A percentile compares a stretch with the other conserved stretches of the same genome.
These are phyloP conservation scores for Umbelopsis sp. DNA, from an alignment of 371 early-diverging fungal genomes.

Conservation along the genomic window DNA sequence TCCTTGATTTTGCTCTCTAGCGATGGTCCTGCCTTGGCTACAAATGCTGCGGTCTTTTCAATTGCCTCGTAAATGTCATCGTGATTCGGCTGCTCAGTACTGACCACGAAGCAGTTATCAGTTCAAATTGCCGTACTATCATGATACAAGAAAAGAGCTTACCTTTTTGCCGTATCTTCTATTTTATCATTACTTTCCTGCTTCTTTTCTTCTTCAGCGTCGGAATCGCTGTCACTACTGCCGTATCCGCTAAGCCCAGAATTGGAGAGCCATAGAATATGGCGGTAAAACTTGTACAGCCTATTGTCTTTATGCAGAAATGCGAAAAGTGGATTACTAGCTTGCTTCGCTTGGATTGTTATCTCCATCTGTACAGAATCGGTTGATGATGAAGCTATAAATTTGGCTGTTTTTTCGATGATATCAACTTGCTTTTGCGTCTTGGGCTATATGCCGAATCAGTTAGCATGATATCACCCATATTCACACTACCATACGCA, in stretches of 20 bases:
- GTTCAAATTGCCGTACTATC: too few relatives aligned
- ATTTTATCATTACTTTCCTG: constrained; percentile 23
- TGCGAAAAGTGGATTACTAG: constrained; percentile 65
- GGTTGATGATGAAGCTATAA: constrained; percentile 48
- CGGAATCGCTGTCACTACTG: constrained; percentile 41
- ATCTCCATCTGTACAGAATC: constrained; percentile 66
- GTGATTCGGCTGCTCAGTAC: neutral
- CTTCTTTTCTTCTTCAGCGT: constrained; percentile 33
- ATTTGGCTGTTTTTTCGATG: constrained; percentile 68
- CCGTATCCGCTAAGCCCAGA: constrained; percentile 57
- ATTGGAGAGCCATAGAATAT: constrained; percentile 60
- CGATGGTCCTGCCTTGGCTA: constrained; percentile 35
- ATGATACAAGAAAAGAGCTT: too few relatives aligned
- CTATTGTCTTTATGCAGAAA: constrained; percentile 58
- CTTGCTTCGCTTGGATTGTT: constrained; percentile 68
- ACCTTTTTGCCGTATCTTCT: neutral
- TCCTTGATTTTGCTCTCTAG: constrained; percentile 36
- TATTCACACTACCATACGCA: neutral
- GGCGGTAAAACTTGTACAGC: constrained; percentile 67
- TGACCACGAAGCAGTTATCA: neutral
- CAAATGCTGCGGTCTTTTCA: constrained; percentile 37
- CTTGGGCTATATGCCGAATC: constrained; percentile 40
- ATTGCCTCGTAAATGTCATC: constrained; percentile 23
- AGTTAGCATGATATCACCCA: neutral
- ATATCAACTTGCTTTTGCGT: constrained; percentile 57